These are phyloP conservation scores for Saccharomycopsis fibuligera DNA, from an alignment of 805 yeast species.

Conservation along the genomic window DNA sequence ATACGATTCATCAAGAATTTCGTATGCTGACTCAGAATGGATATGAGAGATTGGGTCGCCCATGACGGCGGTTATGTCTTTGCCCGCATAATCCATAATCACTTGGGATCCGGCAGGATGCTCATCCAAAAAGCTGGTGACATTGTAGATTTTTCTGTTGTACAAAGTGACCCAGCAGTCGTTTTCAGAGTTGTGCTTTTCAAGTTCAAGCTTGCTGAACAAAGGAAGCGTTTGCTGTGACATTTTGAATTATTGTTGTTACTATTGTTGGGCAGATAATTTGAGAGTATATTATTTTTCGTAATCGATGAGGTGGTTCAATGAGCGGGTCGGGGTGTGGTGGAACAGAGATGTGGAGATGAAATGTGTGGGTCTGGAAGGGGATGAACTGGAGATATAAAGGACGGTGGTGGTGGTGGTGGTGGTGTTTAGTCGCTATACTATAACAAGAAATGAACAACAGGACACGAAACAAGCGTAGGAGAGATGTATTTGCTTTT, in stretches of 20 bases:
- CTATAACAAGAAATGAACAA: too few relatives aligned
- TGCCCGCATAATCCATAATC: slow-evolving; percentile 52
- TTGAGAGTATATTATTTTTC: too few relatives aligned
- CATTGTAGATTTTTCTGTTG: slow-evolving; percentile 77
- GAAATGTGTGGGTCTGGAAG: too few relatives aligned
- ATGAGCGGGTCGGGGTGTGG: too few relatives aligned
- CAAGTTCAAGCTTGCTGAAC: slow-evolving; percentile 46
- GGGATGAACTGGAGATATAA: too few relatives aligned
- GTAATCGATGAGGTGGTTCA: too few relatives aligned
- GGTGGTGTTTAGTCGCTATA: too few relatives aligned
- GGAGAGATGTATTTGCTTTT: too few relatives aligned
- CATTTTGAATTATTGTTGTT: slow-evolving; percentile 1
- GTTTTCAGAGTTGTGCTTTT: slow-evolving; percentile 41
- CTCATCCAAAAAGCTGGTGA: slow-evolving; percentile 63
- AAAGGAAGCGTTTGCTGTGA: slow-evolving; percentile 45
- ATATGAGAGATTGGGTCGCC: slow-evolving; percentile 66
- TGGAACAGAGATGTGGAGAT: too few relatives aligned
- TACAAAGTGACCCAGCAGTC: slow-evolving; percentile 81
- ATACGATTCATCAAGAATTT: slow-evolving; percentile 69
- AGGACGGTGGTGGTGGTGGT: too few relatives aligned
- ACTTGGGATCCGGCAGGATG: slow-evolving; percentile 66
- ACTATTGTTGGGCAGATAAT: too few relatives aligned
- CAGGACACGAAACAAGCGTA: too few relatives aligned
- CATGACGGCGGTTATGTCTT: slow-evolving; percentile 31
- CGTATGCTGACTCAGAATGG: slow-evolving; percentile 82